These are phyloP conservation scores for Geotrichum cucujoidarum DNA, from an alignment of 1,139 yeast species.

Conservation along the genomic window DNA sequence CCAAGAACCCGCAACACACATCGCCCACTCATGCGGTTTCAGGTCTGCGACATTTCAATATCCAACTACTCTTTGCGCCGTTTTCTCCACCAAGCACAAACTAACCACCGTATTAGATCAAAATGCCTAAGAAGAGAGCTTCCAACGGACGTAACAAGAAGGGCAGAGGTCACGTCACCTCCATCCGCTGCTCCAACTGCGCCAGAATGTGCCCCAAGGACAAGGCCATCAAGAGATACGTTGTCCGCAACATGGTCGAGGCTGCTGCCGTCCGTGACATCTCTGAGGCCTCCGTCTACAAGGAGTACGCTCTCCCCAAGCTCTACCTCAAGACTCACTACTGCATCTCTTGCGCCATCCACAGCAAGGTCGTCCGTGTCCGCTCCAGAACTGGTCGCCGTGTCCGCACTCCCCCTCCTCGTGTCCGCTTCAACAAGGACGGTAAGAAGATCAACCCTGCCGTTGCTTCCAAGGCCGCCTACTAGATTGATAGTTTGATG, in stretches of 20 bases:
- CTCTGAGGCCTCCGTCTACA: conserved; percentile 98
- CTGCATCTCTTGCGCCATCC: conserved; percentile 99
- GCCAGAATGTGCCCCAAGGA: conserved; percentile 99
- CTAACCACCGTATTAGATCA: conserved; percentile 37
- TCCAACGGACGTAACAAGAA: conserved; percentile 99
- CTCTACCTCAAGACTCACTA: conserved; percentile 99
- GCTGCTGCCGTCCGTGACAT: conserved; percentile 99
- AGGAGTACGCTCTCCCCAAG: conserved; percentile 99
- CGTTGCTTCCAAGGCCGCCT: conserved; percentile 96
- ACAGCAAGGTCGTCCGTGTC: conserved; percentile 99
- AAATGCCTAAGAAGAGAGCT: conserved; percentile 99
- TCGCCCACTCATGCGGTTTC: no score
- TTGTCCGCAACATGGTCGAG: conserved; percentile 99
- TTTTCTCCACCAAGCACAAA: no score
- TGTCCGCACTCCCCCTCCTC: conserved; percentile 97
- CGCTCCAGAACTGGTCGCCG: conserved; percentile 99
- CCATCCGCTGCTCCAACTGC: conserved; percentile 99
- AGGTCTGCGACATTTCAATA: no score
- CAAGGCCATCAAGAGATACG: conserved; percentile 99
- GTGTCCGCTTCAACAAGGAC: conserved; percentile 97
- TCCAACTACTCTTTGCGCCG: no score
- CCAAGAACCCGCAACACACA: no score
- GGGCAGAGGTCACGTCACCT: conserved; percentile 99
- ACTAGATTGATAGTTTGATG: conserved; percentile 17
- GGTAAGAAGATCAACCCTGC: conserved; percentile 91